Conservation (phyloP, 1,284 basidiomycete genomes). For the Paramarasmius palmivorus region DNA sequence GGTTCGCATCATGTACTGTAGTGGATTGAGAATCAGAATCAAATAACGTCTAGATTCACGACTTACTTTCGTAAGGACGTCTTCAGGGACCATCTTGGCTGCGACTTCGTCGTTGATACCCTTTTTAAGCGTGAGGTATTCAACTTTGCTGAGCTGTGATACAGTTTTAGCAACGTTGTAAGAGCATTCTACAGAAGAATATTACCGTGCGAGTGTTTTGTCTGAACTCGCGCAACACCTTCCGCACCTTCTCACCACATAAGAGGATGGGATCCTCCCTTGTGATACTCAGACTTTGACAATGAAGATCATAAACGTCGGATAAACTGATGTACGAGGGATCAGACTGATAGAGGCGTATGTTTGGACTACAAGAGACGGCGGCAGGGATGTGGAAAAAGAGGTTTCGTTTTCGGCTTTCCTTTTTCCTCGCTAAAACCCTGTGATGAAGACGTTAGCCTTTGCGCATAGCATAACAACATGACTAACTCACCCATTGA, state of each 20-base stretch:
- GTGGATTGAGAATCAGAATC: slow-evolving; percentile 2
- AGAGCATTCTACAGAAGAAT: slow-evolving; percentile 3
- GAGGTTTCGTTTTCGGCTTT: slow-evolving; percentile 90
- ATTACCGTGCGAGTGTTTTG: slow-evolving; percentile 29
- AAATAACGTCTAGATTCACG: slow-evolving; percentile 3
- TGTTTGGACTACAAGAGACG: slow-evolving; percentile 81
- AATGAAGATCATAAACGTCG: slow-evolving; percentile 94
- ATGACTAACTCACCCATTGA: slow-evolving; percentile 87
- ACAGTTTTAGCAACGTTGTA: slow-evolving; percentile 12
- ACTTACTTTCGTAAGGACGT: slow-evolving; percentile 81
- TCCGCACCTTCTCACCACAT: slow-evolving; percentile 81
- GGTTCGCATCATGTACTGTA: slow-evolving; percentile 85
- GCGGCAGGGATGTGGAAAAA: slow-evolving; percentile 90
- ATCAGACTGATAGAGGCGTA: slow-evolving; percentile 91
- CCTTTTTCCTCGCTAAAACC: slow-evolving; percentile 85
- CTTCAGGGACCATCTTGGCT: slow-evolving; percentile 89
- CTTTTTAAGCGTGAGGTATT: slow-evolving; percentile 78
- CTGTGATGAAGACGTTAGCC: slow-evolving; percentile 38
- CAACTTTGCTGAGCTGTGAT: slow-evolving; percentile 61
- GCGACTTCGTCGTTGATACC: slow-evolving; percentile 92
- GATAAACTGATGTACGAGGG: slow-evolving; percentile 89
- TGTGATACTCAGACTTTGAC: slow-evolving; percentile 74
- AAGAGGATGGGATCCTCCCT: slow-evolving; percentile 89
- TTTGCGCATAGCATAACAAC: too few relatives aligned
- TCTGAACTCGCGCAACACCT: slow-evolving; percentile 63